A percentile compares a stretch with the other conserved stretches of the same genome.
These are phyloP conservation scores for Neurospora discreta DNA, from an alignment of 495 filamentous ascomycete species.

Conservation along the genomic window DNA sequence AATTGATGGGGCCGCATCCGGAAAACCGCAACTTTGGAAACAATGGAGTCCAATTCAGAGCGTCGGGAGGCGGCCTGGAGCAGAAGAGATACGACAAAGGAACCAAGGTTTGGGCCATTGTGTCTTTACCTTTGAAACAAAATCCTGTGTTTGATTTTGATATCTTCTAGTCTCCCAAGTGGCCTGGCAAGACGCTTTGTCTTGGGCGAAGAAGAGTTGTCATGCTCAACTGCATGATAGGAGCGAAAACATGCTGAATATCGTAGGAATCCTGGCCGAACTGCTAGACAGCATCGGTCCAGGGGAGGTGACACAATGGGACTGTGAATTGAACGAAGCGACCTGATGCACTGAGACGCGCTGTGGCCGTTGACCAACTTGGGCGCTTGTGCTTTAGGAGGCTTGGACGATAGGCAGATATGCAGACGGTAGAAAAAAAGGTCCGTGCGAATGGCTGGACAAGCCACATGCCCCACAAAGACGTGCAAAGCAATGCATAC, in stretches of 20 bases:
- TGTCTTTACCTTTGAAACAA: not conserved
- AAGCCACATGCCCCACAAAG: not conserved
- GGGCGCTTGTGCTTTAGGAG: slow-evolving; percentile 7
- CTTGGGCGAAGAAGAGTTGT: not conserved
- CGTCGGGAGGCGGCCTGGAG: not conserved
- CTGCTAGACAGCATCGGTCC: not conserved
- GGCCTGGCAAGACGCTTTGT: not conserved
- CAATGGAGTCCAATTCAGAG: not conserved
- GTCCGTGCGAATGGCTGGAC: not conserved
- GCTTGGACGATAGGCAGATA: slow-evolving; percentile 3
- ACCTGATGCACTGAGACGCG: not conserved
- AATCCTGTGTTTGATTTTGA: not conserved
- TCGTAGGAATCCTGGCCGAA: not conserved
- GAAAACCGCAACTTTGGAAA: not conserved
- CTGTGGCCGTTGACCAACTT: not conserved
- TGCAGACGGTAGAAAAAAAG: not conserved
- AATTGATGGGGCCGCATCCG: not conserved
- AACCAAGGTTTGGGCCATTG: not conserved
- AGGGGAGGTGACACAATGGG: too few species aligned
- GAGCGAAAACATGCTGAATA: not conserved
- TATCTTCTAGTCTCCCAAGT: not conserved
- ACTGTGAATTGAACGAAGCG: not conserved
- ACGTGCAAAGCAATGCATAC: not conserved
- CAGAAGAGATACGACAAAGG: not conserved
- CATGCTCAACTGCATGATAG: not conserved